Conservation (phyloP, 164 flowering plant genomes). For the Euptelea pleiosperma region DNA sequence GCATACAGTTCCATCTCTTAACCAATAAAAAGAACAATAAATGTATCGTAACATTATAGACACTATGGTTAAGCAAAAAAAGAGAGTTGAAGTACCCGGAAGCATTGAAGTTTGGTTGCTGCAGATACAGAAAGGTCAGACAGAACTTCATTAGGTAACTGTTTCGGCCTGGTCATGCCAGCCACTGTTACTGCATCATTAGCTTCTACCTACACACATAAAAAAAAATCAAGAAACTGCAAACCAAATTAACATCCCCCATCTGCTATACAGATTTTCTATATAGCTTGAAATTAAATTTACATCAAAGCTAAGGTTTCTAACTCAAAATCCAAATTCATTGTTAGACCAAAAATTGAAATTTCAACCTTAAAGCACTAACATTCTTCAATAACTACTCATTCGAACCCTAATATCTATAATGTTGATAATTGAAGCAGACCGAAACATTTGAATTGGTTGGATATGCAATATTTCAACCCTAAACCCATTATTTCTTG, state of each 20-base stretch:
- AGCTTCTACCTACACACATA: slow-evolving; percentile 67
- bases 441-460: background rate
- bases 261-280: background rate
- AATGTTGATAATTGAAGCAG: background rate
- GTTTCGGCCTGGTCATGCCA: slow-evolving; percentile 88
- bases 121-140: slow-evolving; percentile 79
- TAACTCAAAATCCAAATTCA: background rate
- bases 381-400: too few relatives aligned
- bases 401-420: slow-evolving; percentile 1
- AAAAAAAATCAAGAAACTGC: background rate
- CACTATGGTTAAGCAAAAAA: background rate
- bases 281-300: background rate
- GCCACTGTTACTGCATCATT: slow-evolving; percentile 96
- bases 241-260: background rate
- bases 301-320: background rate
- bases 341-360: background rate
- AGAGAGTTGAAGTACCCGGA: slow-evolving; percentile 44
- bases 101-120: slow-evolving; percentile 88
- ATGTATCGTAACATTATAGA: background rate
- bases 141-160: slow-evolving; percentile 66
- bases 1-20: too few relatives aligned
- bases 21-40: background rate
- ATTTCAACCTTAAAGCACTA: background rate
- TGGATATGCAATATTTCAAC: background rate
- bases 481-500: background rate